Base-by-base conservation (phyloP, 257 asterid species). In the Thymus quinquecostatus region DNA sequence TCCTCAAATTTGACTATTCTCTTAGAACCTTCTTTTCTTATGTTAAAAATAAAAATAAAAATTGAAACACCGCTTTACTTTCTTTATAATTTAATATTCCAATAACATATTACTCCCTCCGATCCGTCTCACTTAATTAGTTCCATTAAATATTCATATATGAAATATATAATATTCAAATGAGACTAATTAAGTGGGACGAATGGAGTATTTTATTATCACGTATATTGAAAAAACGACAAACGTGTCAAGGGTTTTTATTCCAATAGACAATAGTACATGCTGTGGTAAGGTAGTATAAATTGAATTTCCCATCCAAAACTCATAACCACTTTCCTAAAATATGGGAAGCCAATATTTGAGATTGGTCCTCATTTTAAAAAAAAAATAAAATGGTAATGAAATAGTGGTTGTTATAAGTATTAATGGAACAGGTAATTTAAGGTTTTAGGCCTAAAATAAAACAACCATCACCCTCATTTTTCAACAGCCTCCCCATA, bases 401-500 rank as follows among this genome's bases (percentile, higher is more conserved):
- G 21, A 48, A 28, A 14, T 43, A 8, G 7, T 10, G 55, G 3
- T 61, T 27, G 36, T 50, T 38, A 43, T 51, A 27, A 34, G 53
- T 30, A 66, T 70, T 56, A 11, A 72, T 64, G 68, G 68, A 74
- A 61, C 64, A 63, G 78, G 75, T 81, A 4, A 32, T 32, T 77
- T 69, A 55, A 56, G 74, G 28, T 45, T 78, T 73, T 57, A 70
- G 64, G 55, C 67, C 34, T 64, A 30, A 65, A 65, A 49, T 38
- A 75, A 12, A 57, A 64, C 73, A 49, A 68, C 63, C 38, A 69
- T 82, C 86, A 72, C 75, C 72, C 50, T 82, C 83, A 50, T 51
- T 48, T 49, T 51, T 28, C 69, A 53, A 70, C 77, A 71, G 8
- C 66, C 49, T 64, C 41, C 63, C 71, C 66, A 66, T 51, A 54